Evolutionary conservation across 2,329 filamentous ascomycete species (phyloP).

Genomic region (Aspergillus sp.): DNA sequence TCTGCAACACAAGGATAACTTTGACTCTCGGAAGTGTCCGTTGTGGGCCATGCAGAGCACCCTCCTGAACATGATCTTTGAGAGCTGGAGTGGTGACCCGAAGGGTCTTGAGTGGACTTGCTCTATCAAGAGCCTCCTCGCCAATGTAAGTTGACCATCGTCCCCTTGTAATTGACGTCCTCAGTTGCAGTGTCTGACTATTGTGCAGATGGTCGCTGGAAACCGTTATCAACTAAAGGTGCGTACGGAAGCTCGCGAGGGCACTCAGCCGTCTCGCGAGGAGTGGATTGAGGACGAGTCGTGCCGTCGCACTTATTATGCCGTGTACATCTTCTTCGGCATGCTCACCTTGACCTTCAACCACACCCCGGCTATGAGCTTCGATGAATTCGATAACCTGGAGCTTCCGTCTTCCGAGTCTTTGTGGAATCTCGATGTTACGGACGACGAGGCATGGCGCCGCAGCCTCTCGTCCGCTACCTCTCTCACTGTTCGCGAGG

Average conservation of each 20-base stretch:
- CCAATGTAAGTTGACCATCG: conserved; percentile 54
- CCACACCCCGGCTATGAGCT: conserved; percentile 95
- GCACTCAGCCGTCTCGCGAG: conserved; percentile 69
- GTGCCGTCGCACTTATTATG: conserved; percentile 93
- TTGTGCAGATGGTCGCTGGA: conserved; percentile 77
- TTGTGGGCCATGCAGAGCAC: conserved; percentile 98
- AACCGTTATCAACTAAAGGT: conserved; percentile 96
- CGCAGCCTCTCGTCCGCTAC: conserved; percentile 70
- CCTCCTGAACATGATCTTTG: conserved; percentile 96
- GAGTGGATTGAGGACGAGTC: conserved; percentile 98
- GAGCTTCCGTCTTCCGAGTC: conserved; percentile 91
- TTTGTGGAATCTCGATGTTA: conserved; percentile 81
- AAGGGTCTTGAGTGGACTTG: conserved; percentile 98
- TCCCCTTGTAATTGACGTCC: neutral
- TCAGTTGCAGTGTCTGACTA: conserved; percentile 27
- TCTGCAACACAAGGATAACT: conserved; percentile 96
- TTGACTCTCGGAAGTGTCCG: conserved; percentile 95
- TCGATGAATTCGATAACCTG: conserved; percentile 94
- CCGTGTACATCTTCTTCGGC: conserved; percentile 98
- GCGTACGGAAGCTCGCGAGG: conserved; percentile 81
- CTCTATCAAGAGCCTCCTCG: conserved; percentile 95
- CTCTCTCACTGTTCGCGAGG: conserved; percentile 84
- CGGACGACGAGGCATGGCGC: conserved; percentile 79
- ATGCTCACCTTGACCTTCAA: conserved; percentile 94
- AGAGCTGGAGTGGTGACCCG: conserved; percentile 97